These are phyloP conservation scores for Diaporthe longicolla DNA, from an alignment of 2,329 filamentous ascomycete genomes.

Conservation along the genomic window DNA sequence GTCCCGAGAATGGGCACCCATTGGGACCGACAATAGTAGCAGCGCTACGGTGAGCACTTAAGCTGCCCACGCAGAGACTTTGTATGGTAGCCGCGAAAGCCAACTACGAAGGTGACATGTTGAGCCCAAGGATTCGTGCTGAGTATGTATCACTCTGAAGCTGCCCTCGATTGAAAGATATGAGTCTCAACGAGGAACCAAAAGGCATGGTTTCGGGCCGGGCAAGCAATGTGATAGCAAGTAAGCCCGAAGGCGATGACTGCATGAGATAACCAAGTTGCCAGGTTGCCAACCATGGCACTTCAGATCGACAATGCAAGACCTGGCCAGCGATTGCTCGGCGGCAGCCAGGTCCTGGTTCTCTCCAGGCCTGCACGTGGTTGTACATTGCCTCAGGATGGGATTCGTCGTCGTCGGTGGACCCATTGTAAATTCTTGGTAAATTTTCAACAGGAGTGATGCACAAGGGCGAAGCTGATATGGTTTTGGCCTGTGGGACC, in stretches of 20 bases:
- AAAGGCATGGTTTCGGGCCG: neutral
- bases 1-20: neutral
- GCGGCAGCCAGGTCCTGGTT: neutral
- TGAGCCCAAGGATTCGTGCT: neutral
- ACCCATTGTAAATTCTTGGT: neutral
- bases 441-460: neutral
- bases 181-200: neutral
- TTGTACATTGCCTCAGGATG: slow-evolving; percentile 9
- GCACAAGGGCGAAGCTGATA: neutral
- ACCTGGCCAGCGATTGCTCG: neutral
- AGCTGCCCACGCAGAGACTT: neutral
- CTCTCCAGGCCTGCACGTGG: slow-evolving; percentile 5
- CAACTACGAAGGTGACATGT: neutral
- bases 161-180: neutral
- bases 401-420: too few species aligned
- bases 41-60: neutral
- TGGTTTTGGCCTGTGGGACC: slow-evolving; percentile 7
- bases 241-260: neutral
- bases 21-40: neutral
- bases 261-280: slow-evolving; percentile 11
- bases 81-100: neutral
- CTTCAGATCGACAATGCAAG: neutral
- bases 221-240: neutral
- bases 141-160: neutral
- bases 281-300: neutral